These are phyloP conservation scores for Pythium scleroteichum DNA, from an alignment of 352 stramenopile genomes.

Conservation along the genomic window DNA sequence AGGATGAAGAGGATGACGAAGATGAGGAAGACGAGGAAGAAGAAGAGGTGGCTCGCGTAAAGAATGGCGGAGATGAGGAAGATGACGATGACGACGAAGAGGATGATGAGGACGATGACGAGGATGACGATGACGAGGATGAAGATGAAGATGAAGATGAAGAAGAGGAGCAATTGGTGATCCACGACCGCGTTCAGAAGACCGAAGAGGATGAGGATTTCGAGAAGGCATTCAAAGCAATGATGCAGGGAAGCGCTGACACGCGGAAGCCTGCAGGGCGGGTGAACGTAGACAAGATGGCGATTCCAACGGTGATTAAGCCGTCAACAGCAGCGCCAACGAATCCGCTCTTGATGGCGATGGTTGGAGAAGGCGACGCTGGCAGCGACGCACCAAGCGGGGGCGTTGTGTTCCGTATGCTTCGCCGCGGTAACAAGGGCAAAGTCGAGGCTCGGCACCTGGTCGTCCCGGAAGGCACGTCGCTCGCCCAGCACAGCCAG, in stretches of 20 bases:
- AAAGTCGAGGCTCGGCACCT: slow-evolving; percentile 95
- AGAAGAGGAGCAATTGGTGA: slow-evolving; percentile 89
- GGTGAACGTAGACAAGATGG: slow-evolving; percentile 89
- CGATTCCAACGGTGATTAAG: slow-evolving; percentile 82
- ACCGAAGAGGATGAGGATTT: slow-evolving; percentile 88
- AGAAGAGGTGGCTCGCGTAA: slow-evolving; percentile 48
- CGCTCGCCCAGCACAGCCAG: slow-evolving; percentile 90
- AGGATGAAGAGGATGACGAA: slow-evolving; percentile 81
- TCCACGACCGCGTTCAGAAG: slow-evolving; percentile 72
- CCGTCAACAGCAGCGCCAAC: slow-evolving; percentile 28
- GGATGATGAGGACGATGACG: slow-evolving; percentile 58
- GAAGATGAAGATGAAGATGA: slow-evolving; percentile 71
- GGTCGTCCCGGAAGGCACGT: slow-evolving; percentile 92
- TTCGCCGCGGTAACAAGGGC: slow-evolving; percentile 97
- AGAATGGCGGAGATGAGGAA: slow-evolving; percentile 56
- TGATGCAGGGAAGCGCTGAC: slow-evolving; percentile 77
- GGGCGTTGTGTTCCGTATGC: slow-evolving; percentile 91
- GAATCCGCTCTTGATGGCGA: neutral
- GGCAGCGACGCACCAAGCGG: slow-evolving; percentile 27
- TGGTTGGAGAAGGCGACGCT: slow-evolving; percentile 4
- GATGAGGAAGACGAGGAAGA: slow-evolving; percentile 71
- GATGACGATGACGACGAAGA: slow-evolving; percentile 68
- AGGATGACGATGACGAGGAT: slow-evolving; percentile 65
- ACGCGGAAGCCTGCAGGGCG: slow-evolving; percentile 56
- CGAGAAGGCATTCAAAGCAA: slow-evolving; percentile 85